Evolutionary conservation across 2,329 filamentous ascomycete species (phyloP), one percentile per base, ranked within the genome.

Genomic region (Diaporthe citrichinensis): DNA sequence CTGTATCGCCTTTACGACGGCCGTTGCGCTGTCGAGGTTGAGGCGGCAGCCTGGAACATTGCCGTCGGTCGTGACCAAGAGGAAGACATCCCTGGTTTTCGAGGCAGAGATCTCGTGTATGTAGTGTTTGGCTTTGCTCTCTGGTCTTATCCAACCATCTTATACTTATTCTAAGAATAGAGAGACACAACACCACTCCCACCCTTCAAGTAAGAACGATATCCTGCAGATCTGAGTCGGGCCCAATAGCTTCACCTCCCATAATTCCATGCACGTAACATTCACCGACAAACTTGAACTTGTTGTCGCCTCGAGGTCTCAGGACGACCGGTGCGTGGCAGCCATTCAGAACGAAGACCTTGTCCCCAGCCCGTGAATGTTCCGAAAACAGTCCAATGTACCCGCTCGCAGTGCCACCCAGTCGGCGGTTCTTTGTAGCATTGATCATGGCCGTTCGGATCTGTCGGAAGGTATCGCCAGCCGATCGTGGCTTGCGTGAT

Each of bases 41-140:
- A 88, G 74, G 25, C 79, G 80, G 67, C 81, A 84, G 14, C 84
- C 83, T 0, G 87, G 88, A 1, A 86, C 77, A 79, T 88, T 87
- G 80, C 86, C 84, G 75, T 86, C 86, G 41, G 81, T 85, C 1
- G 84, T 78, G 0, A 86, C 81, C 14, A 80, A 79, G 3, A 85
- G 78, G 78, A 89, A 88, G 23, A 87, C 81, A 31, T 84, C 85
- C 20, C 20, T 49, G 20, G 44, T 39, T 39, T 39, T 39, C 3
- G 36, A 14, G 36, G 12, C 36, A 15, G n/a, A n/a, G 20, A 3
- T 23, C 17, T 28, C n/a, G 14, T 53, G n/a, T 4, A 28, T 14
- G 14, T 57, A 8, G 9, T 31, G 53, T 17, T 20, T 28, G 28
- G 28, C 17, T 57, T 15, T 2, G 15, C 15, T 31, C 25, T 31